Conservation (phyloP, 2,329 filamentous ascomycete genomes). For the Fusarium pseudonygamai region DNA sequence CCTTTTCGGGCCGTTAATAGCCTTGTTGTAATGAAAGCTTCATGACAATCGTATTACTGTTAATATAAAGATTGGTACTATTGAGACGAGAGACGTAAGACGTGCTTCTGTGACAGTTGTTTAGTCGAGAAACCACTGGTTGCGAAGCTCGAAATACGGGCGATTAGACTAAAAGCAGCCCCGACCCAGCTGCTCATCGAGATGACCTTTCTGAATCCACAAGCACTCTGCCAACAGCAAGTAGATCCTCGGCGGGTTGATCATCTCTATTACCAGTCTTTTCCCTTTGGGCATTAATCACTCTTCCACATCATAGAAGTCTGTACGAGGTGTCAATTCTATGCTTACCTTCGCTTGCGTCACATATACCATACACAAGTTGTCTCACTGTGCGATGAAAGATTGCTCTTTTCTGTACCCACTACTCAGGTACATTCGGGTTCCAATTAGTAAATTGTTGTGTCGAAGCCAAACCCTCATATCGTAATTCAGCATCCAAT, state of each 20-base stretch:
- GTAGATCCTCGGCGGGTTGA: not conserved
- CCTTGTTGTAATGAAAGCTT: not conserved
- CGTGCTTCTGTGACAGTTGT: not conserved
- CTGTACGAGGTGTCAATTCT: not conserved
- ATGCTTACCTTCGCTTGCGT: not conserved
- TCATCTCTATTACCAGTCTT: not conserved
- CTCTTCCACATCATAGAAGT: not conserved
- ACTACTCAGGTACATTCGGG: not conserved
- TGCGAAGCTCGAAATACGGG: not conserved
- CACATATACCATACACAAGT: not conserved
- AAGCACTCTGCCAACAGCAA: not conserved
- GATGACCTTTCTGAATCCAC: not conserved
- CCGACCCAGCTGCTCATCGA: not conserved
- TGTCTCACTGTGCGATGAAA: not conserved
- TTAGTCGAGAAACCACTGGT: not conserved
- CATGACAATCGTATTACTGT: accelerated
- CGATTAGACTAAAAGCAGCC: not conserved
- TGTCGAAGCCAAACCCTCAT: accelerated
- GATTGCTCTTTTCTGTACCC: not conserved
- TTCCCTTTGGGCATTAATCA: not conserved
- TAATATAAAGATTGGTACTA: not conserved
- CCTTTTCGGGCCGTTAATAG: not conserved
- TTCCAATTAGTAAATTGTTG: not conserved
- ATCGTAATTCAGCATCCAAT: accelerated
- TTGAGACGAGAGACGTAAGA: not conserved